These are phyloP conservation scores for Theobroma grandiflorum DNA, from an alignment of 441 rosid genomes.

Conservation along the genomic window DNA sequence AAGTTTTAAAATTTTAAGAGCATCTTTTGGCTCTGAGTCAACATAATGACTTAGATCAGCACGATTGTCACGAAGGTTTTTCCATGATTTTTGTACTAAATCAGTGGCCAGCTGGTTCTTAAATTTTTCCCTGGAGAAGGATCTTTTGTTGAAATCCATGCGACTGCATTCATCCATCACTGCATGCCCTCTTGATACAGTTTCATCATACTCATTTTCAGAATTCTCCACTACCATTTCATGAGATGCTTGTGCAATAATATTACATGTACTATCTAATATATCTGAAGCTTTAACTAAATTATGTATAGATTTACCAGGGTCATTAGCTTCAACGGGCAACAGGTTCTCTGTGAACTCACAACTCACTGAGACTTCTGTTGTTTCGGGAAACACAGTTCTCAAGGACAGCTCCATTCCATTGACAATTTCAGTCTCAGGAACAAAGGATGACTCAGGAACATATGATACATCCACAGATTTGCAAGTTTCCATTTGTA, in stretches of 20 bases:
- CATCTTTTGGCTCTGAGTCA: slow-evolving; percentile 61
- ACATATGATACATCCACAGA: slow-evolving; percentile 78
- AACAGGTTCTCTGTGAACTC: slow-evolving; percentile 41
- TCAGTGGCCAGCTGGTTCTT: slow-evolving; percentile 36
- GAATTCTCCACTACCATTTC: slow-evolving; percentile 57
- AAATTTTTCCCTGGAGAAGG: slow-evolving; percentile 39
- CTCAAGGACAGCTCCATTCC: slow-evolving; percentile 56
- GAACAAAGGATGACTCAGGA: slow-evolving; percentile 89
- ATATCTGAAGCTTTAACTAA: slow-evolving; percentile 47
- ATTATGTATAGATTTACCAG: slow-evolving; percentile 34
- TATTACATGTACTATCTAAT: slow-evolving; percentile 43
- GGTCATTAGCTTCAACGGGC: slow-evolving; percentile 40
- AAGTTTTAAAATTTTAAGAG: slow-evolving; percentile 52
- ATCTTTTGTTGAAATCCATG: slow-evolving; percentile 60
- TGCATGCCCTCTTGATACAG: slow-evolving; percentile 51
- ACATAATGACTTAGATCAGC: slow-evolving; percentile 58
- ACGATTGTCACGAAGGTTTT: slow-evolving; percentile 51
- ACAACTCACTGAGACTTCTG: slow-evolving; percentile 57
- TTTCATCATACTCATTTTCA: slow-evolving; percentile 47
- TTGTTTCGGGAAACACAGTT: slow-evolving; percentile 50
- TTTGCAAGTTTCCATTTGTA: slow-evolving; percentile 44
- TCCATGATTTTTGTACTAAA: slow-evolving; percentile 75
- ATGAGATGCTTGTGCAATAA: slow-evolving; percentile 49
- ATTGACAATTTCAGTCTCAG: slow-evolving; percentile 72
- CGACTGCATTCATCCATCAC: slow-evolving; percentile 93